Percentiles rank a stretch among this genome's conserved stretches.
Evolutionary conservation across 768 basidiomycete genomes (phyloP).

Genomic region (Tylopilus sp.): DNA sequence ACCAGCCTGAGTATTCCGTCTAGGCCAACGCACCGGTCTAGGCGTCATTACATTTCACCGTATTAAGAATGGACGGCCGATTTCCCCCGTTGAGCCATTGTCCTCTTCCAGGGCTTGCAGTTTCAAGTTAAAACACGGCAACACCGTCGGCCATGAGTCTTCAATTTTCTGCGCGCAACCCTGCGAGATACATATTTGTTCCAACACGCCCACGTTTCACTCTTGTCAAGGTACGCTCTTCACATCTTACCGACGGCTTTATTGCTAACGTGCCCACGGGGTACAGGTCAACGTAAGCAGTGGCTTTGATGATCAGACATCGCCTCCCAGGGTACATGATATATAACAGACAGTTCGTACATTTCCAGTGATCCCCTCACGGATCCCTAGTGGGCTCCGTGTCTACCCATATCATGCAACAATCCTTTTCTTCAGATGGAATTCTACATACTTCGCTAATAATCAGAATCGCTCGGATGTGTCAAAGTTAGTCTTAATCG

Average conservation of each 20-base stretch:
- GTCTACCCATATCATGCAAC: neutral
- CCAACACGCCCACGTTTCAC: neutral
- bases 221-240: no score
- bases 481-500: conserved; percentile 14
- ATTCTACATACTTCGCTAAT: conserved; percentile 1
- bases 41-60: no score
- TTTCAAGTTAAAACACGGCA: no score
- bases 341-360: neutral
- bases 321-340: neutral
- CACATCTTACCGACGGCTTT: neutral
- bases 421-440: neutral
- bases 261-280: neutral
- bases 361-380: neutral
- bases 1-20: neutral
- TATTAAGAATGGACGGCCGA: no score
- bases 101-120: no score
- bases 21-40: neutral
- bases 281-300: neutral
- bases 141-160: no score
- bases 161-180: no score
- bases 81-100: no score
- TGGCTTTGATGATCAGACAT: neutral
- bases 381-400: neutral
- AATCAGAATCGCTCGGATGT: conserved; percentile 2
- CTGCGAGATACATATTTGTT: no score